Conservation (phyloP, 805 yeast species). For the Cyberlindnera nakhonratchasimensis region DNA sequence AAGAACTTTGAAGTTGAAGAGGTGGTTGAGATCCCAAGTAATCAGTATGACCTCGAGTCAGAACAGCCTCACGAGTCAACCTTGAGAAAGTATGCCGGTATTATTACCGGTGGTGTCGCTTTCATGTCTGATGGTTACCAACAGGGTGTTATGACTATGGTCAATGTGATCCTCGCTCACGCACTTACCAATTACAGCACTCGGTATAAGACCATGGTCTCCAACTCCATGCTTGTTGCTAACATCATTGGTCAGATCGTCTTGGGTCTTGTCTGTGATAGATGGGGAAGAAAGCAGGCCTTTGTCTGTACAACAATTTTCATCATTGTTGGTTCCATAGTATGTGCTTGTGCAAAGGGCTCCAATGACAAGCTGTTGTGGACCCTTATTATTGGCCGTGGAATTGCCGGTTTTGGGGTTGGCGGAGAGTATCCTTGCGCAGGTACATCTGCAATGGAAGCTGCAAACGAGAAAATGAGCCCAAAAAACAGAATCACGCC, state of each 20-base stretch:
- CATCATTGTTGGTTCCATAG: constrained; percentile 51
- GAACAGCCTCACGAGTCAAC: neutral
- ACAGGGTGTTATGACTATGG: constrained; percentile 28
- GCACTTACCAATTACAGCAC: constrained; percentile 17
- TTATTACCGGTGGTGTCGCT: constrained; percentile 25
- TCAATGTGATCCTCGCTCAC: constrained; percentile 23
- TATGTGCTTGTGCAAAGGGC: constrained; percentile 62
- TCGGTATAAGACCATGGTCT: constrained; percentile 27
- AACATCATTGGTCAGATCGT: constrained; percentile 59
- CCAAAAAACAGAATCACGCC: constrained; percentile 40
- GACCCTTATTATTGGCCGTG: constrained; percentile 53
- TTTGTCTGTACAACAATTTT: constrained; percentile 55
- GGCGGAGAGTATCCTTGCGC: constrained; percentile 70
- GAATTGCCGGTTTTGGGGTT: constrained; percentile 58
- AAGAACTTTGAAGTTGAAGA: no score
- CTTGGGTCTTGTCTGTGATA: constrained; percentile 56
- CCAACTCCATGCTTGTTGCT: constrained; percentile 48
- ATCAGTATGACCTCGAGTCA: neutral
- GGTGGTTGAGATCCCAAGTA: neutral
- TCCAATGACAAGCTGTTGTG: constrained; percentile 41
- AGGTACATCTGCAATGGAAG: constrained; percentile 59
- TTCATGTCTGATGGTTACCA: constrained; percentile 30
- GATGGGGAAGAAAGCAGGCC: constrained; percentile 59
- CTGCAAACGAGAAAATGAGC: constrained; percentile 42
- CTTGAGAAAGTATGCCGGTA: constrained; percentile 10